These are phyloP conservation scores for Meyerozyma sp. DNA, from an alignment of 1,139 yeast genomes.

Conservation along the genomic window DNA sequence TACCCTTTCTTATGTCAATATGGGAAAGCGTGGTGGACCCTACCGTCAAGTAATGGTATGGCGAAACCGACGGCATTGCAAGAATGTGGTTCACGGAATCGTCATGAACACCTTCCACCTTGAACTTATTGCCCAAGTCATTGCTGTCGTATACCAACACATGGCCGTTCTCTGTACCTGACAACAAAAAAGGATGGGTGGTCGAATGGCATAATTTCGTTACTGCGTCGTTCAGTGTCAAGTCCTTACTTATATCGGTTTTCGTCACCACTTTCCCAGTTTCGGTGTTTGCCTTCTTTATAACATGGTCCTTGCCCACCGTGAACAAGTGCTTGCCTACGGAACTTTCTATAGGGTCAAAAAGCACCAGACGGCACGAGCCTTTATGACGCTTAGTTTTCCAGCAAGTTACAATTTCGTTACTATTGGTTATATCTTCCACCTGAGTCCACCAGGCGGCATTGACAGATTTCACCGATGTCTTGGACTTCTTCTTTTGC, in stretches of 20 bases:
- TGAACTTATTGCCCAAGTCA: conserved; percentile 35
- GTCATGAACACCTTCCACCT: conserved; percentile 55
- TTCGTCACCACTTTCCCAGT: conserved; percentile 76
- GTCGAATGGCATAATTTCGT: conserved; percentile 61
- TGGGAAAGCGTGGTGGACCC: conserved; percentile 83
- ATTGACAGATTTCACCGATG: conserved; percentile 26
- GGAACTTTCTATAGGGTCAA: conserved; percentile 46
- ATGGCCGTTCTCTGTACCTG: conserved; percentile 80
- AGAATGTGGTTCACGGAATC: conserved; percentile 74
- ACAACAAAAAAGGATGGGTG: conserved; percentile 58
- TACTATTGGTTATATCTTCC: conserved; percentile 27
- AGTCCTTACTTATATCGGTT: conserved; percentile 22
- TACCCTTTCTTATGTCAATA: conserved; percentile 72
- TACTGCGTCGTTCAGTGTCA: conserved; percentile 31
- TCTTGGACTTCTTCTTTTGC: conserved; percentile 17
- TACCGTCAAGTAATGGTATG: conserved; percentile 74
- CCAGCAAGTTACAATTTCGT: conserved; percentile 52
- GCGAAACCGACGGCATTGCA: conserved; percentile 60
- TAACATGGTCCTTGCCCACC: conserved; percentile 73
- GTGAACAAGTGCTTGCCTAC: conserved; percentile 57
- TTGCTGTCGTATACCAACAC: conserved; percentile 58
- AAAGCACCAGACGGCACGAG: conserved; percentile 70
- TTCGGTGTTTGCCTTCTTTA: conserved; percentile 67
- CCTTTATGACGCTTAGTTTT: conserved; percentile 87
- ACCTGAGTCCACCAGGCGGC: conserved; percentile 48